These are phyloP conservation scores for Ogataea pilisensis DNA, from an alignment of 805 yeast species.

Conservation along the genomic window DNA sequence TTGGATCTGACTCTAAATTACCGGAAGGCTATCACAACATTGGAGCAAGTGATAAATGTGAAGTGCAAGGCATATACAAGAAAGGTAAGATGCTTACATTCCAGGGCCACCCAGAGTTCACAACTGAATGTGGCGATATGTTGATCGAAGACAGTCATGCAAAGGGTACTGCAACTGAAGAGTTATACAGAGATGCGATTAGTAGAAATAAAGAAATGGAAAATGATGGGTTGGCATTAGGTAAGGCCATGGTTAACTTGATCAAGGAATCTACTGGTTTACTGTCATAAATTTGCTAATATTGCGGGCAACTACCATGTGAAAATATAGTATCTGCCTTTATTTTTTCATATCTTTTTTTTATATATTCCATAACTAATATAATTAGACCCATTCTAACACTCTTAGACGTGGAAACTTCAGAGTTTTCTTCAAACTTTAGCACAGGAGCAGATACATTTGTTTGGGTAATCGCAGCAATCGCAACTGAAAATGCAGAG, in stretches of 20 bases:
- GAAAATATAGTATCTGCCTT: too few relatives aligned
- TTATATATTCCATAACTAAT: too few relatives aligned
- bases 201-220: constrained; percentile 1
- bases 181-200: constrained; percentile 3
- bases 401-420: too few relatives aligned
- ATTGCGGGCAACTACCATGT: too few relatives aligned
- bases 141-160: constrained; percentile 5
- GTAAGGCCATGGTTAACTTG: constrained; percentile 8
- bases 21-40: constrained; percentile 38
- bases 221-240: constrained; percentile 9
- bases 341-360: too few relatives aligned
- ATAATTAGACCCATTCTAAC: too few relatives aligned
- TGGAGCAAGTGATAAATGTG: constrained; percentile 50
- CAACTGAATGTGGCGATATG: constrained; percentile 27
- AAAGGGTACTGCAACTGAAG: constrained; percentile 8
- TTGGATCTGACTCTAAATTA: constrained; percentile 5
- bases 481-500: too few relatives aligned
- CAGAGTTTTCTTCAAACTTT: too few relatives aligned
- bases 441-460: too few relatives aligned
- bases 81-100: constrained; percentile 54
- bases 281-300: too few relatives aligned
- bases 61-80: constrained; percentile 63
- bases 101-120: constrained; percentile 91
- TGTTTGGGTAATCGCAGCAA: too few relatives aligned
- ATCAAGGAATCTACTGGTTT: constrained; percentile 2